These are phyloP conservation scores for Ampelocalamus luodianensis DNA, from an alignment of 176 grass and related monocot genomes.

Conservation along the genomic window DNA sequence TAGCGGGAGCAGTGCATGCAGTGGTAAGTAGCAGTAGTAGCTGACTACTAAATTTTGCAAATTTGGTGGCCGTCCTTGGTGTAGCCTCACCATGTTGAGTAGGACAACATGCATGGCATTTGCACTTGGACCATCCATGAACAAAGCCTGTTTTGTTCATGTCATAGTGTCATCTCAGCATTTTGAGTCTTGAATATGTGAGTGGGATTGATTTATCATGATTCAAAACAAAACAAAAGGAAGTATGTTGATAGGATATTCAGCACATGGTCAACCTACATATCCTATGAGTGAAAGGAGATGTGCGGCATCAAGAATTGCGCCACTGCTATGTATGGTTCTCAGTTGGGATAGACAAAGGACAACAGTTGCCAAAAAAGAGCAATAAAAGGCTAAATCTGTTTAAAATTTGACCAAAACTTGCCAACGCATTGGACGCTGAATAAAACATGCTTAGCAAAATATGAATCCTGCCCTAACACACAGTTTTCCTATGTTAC, in stretches of 20 bases:
- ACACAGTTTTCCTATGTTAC: background rate
- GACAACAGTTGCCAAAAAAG: background rate
- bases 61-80: slow-evolving; percentile 36
- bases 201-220: background rate
- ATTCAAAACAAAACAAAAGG: background rate
- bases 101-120: slow-evolving; percentile 42
- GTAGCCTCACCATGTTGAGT: slow-evolving; percentile 49
- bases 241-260: background rate
- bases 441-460: background rate
- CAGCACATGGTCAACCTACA: background rate
- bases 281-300: background rate
- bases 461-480: background rate
- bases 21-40: slow-evolving; percentile 35
- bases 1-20: slow-evolving; percentile 32
- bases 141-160: slow-evolving; percentile 7
- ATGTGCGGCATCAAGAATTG: background rate
- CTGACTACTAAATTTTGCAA: slow-evolving; percentile 43
- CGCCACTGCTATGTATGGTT: background rate
- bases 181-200: slow-evolving; percentile 11
- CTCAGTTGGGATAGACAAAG: background rate
- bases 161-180: slow-evolving; percentile 18
- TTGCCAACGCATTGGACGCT: background rate
- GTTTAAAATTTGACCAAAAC: background rate
- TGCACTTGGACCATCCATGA: background rate
- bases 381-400: background rate